Conservation (phyloP, 2,329 filamentous ascomycete genomes). For the Escovopsis sp. region DNA sequence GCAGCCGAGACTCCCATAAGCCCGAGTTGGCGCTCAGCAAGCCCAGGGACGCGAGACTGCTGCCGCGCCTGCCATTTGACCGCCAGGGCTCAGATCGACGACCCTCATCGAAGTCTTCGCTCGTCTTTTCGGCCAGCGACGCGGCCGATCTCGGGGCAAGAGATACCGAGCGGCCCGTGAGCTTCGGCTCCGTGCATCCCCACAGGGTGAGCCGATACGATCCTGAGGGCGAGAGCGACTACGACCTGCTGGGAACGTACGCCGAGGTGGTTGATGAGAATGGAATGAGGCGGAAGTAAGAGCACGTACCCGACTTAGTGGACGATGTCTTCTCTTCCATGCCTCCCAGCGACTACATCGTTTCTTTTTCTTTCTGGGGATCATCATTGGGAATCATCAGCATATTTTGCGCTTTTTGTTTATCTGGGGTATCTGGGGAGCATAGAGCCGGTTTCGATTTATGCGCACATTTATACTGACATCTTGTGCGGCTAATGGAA, state of each 20-base stretch:
- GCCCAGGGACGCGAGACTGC: constrained; percentile 7
- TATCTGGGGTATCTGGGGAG: neutral
- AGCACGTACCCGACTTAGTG: neutral
- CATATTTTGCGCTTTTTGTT: constrained; percentile 2
- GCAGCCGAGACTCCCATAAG: constrained; percentile 7
- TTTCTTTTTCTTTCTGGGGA: neutral
- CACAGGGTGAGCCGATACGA: constrained; percentile 43
- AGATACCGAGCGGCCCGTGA: constrained; percentile 35
- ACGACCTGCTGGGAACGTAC: constrained; percentile 36
- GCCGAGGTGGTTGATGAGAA: constrained; percentile 40
- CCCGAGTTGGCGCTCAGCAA: constrained; percentile 3
- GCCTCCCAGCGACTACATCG: no score
- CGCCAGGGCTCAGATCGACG: constrained; percentile 38
- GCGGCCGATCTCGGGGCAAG: constrained; percentile 23
- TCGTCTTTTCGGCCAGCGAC: constrained; percentile 29
- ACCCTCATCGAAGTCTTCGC: constrained; percentile 35
- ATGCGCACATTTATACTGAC: neutral
- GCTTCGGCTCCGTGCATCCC: constrained; percentile 41
- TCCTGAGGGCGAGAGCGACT: constrained; percentile 23
- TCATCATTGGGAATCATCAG: neutral
- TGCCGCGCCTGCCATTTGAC: constrained; percentile 38
- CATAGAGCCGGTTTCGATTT: constrained; percentile 1
- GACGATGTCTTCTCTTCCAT: neutral
- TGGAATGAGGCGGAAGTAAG: no score
- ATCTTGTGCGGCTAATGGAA: neutral